Evolutionary conservation across 1,284 basidiomycete genomes (phyloP).

Genomic region (Neotropicomus parvogracilis): DNA sequence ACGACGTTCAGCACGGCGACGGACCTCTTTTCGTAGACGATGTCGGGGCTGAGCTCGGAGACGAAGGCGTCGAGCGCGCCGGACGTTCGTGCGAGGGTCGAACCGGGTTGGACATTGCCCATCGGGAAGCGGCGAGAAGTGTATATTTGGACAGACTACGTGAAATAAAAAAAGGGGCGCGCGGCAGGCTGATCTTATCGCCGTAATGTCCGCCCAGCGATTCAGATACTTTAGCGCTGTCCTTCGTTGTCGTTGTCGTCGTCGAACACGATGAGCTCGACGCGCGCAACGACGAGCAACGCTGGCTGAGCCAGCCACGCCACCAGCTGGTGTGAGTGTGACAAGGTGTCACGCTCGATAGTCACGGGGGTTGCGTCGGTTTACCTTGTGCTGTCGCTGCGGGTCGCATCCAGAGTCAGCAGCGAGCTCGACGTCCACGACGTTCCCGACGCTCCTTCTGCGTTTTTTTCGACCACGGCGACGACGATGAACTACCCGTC

Average conservation of each 20-base stretch:
- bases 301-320: neutral
- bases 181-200: neutral
- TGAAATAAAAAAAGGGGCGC: neutral
- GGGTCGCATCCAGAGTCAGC: slow-evolving; percentile 6
- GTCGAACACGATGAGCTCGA: slow-evolving; percentile 1
- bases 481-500: slow-evolving; percentile 27
- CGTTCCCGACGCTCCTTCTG: slow-evolving; percentile 3
- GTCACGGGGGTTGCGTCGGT: slow-evolving; percentile 12
- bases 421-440: slow-evolving; percentile 5
- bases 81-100: slow-evolving; percentile 54
- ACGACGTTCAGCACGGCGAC: slow-evolving; percentile 14
- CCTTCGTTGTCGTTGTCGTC: neutral
- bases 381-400: slow-evolving; percentile 17
- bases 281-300: neutral
- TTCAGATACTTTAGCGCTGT: too few relatives aligned
- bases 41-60: slow-evolving; percentile 79
- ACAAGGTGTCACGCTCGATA: slow-evolving; percentile 23
- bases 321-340: slow-evolving; percentile 13
- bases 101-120: slow-evolving; percentile 61
- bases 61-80: slow-evolving; percentile 88
- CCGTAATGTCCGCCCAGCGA: neutral
- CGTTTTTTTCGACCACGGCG: neutral
- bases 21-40: slow-evolving; percentile 89
- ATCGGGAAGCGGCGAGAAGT: slow-evolving; percentile 35
- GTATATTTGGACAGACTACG: slow-evolving; percentile 1